A percentile compares a stretch with the other conserved stretches of the same genome.
phyloP scores from a whole-genome alignment of 352 stramenopile species.

The Paralagenidium karlingii region DNA sequence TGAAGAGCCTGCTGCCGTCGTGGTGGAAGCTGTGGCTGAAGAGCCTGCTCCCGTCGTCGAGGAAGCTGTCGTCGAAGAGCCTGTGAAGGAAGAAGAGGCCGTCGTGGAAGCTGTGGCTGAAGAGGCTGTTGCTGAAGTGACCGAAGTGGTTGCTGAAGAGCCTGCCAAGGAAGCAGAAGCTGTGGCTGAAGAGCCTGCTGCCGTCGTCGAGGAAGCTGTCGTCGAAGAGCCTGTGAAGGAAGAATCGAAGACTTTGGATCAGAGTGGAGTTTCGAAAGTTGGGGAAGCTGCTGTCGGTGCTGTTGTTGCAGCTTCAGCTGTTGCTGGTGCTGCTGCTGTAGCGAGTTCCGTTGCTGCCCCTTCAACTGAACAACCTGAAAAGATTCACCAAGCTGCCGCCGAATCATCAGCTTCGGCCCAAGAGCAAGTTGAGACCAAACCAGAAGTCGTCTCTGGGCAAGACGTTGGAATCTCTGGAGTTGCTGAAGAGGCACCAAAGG shows the following conservation, averaged over 20 bases:
- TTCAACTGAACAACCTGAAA: slow-evolving; percentile 6
- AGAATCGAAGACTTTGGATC: too few species aligned
- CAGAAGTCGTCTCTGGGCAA: too few species aligned
- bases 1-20: neutral
- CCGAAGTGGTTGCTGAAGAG: neutral
- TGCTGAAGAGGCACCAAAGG: too few species aligned
- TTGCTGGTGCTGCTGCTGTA: slow-evolving; percentile 1
- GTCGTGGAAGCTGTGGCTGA: neutral
- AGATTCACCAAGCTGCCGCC: slow-evolving; percentile 14
- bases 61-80: slow-evolving; percentile 1
- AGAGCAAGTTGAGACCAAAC: slow-evolving; percentile 6
- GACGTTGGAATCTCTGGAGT: too few species aligned
- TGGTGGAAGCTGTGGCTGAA: neutral
- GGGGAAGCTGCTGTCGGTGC: neutral
- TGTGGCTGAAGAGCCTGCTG: neutral
- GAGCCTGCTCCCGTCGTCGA: slow-evolving; percentile 1
- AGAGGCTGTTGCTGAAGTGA: neutral
- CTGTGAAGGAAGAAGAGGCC: too few species aligned
- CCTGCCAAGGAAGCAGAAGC: neutral
- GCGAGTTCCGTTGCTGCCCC: neutral
- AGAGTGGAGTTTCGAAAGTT: neutral
- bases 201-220: neutral
- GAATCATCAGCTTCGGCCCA: slow-evolving; percentile 15
- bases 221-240: neutral
- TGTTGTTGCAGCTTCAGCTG: neutral